phyloP scores from a whole-genome alignment of 306 rosid species.

The Lotus japonicus region DNA sequence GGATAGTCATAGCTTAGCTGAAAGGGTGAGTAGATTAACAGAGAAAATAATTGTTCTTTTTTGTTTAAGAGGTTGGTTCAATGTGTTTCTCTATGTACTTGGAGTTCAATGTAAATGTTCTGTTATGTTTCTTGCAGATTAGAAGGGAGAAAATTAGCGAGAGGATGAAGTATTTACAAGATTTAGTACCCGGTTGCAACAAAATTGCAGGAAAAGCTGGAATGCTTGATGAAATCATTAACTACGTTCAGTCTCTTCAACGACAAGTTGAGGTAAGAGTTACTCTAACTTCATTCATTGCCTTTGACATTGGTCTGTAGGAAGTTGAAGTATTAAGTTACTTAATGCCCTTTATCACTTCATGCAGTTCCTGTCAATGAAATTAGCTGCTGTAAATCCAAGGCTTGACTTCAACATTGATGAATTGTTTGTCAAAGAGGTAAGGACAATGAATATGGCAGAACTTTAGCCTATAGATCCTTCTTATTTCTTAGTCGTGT shows the following conservation, averaged over 20 bases:
- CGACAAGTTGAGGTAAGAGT: slow-evolving; percentile 83
- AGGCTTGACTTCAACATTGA: slow-evolving; percentile 81
- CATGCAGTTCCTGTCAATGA: slow-evolving; percentile 92
- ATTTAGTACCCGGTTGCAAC: slow-evolving; percentile 96
- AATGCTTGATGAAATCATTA: slow-evolving; percentile 97
- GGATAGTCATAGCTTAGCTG: slow-evolving; percentile 94
- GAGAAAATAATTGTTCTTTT: not conserved
- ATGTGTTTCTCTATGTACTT: not conserved
- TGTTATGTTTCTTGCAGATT: slow-evolving; percentile 45
- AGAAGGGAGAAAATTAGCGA: slow-evolving; percentile 95
- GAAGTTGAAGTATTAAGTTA: not conserved
- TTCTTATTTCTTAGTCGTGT: too few species aligned
- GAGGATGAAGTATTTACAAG: slow-evolving; percentile 92
- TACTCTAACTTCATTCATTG: too few species aligned
- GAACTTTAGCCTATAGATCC: not conserved
- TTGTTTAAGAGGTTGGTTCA: not conserved
- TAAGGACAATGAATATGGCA: slow-evolving; percentile 15
- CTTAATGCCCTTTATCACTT: not conserved
- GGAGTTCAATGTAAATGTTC: not conserved
- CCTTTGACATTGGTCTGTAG: not conserved
- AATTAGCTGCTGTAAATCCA: slow-evolving; percentile 87
- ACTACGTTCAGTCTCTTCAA: slow-evolving; percentile 90
- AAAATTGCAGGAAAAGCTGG: slow-evolving; percentile 97
- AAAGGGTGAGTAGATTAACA: slow-evolving; percentile 53
- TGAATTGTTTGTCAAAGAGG: slow-evolving; percentile 82